Evolutionary conservation across 2,329 filamentous ascomycete genomes (phyloP).

Genomic region (Plenodomus biglobosus): DNA sequence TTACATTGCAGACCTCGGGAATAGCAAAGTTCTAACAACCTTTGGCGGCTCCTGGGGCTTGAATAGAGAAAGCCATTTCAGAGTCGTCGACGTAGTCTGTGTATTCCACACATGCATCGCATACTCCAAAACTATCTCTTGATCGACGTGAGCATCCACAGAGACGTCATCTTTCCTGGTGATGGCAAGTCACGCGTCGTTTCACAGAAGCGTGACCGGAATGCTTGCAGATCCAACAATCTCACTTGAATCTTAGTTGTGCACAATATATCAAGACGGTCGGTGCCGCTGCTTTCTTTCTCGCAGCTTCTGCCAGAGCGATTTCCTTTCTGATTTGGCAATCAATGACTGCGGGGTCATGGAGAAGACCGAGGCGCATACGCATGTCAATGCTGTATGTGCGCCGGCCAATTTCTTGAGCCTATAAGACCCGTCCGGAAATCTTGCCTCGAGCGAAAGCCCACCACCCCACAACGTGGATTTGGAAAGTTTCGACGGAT

Average conservation of each 20-base stretch:
- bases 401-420: background rate
- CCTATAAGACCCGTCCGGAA: background rate
- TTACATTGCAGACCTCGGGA: background rate
- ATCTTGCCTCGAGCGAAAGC: background rate
- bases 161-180: background rate
- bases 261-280: constrained; percentile 58
- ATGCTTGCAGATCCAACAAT: background rate
- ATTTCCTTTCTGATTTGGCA: constrained; percentile 56
- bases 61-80: background rate
- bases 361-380: constrained; percentile 65
- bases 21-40: background rate
- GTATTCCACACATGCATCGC: too few species aligned
- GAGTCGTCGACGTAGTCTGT: background rate
- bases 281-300: constrained; percentile 53
- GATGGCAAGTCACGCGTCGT: too few species aligned
- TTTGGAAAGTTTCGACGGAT: background rate
- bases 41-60: background rate
- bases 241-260: too few species aligned
- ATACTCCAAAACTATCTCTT: background rate
- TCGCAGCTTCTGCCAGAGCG: constrained; percentile 58
- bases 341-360: constrained; percentile 60
- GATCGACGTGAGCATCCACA: background rate
- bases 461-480: background rate
- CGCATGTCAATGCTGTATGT: constrained; percentile 70
- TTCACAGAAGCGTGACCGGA: too few species aligned